Evolutionary conservation across 805 yeast species (phyloP).

Genomic region (Zygotorulaspora danielsina): DNA sequence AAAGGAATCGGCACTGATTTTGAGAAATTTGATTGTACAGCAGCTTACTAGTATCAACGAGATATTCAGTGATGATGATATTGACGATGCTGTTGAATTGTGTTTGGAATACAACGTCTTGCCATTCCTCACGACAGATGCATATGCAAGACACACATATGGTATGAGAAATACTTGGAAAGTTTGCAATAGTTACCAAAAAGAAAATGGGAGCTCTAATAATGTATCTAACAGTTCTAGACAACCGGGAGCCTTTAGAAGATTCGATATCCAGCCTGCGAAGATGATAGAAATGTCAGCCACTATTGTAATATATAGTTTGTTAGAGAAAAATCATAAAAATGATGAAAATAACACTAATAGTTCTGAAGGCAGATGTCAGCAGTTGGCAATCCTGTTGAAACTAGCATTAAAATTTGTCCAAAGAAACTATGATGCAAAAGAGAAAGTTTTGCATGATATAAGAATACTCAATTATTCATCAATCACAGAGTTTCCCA

Average conservation of each 20-base stretch:
- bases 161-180: slow-evolving; percentile 12
- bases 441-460: not conserved
- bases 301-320: slow-evolving; percentile 73
- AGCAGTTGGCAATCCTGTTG: slow-evolving; percentile 37
- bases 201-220: slow-evolving; percentile 3
- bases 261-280: slow-evolving; percentile 82
- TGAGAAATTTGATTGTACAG: slow-evolving; percentile 10
- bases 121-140: slow-evolving; percentile 42
- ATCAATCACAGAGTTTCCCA: slow-evolving; percentile 19
- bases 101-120: slow-evolving; percentile 32
- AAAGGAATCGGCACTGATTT: slow-evolving; percentile 22
- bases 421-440: slow-evolving; percentile 11
- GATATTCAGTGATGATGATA: slow-evolving; percentile 27
- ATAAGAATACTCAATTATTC: slow-evolving; percentile 16
- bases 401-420: slow-evolving; percentile 41
- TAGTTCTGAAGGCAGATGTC: slow-evolving; percentile 21
- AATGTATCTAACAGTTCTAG: slow-evolving; percentile 25
- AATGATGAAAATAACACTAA: slow-evolving; percentile 10
- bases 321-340: slow-evolving; percentile 36
- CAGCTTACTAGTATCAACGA: slow-evolving; percentile 8
- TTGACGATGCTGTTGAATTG: slow-evolving; percentile 21
- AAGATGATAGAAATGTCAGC: slow-evolving; percentile 64
- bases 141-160: slow-evolving; percentile 27
- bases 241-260: slow-evolving; percentile 70
- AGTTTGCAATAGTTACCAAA: slow-evolving; percentile 13